Evolutionary conservation across 179 eudicot genomes (phyloP).

Genomic region (Gypsophila paniculata): DNA sequence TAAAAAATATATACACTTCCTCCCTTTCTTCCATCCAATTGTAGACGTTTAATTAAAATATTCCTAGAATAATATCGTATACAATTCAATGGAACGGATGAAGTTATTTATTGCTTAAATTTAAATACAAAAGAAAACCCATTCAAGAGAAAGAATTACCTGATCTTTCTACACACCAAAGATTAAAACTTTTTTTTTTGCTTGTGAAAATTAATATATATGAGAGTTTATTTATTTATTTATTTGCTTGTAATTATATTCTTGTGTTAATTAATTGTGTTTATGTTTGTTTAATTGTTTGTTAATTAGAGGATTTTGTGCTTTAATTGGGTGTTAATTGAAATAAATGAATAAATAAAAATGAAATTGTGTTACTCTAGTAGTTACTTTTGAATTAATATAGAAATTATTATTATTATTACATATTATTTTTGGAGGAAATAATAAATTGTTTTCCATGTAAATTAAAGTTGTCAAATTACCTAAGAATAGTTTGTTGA

Average conservation of each 20-base stretch:
- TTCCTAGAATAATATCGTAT: too few relatives aligned
- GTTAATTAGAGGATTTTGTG: slow-evolving; percentile 8
- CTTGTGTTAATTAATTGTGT: background rate
- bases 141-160: slow-evolving; percentile 12
- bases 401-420: slow-evolving; percentile 22
- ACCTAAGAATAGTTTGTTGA: slow-evolving; percentile 33
- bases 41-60: too few relatives aligned
- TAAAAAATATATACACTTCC: slow-evolving; percentile 20
- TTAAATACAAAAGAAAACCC: slow-evolving; percentile 1
- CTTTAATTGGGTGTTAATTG: slow-evolving; percentile 6
- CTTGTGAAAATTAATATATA: background rate
- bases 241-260: background rate
- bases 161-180: slow-evolving; percentile 17
- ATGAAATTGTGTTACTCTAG: too few relatives aligned
- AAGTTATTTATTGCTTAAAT: slow-evolving; percentile 8
- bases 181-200: slow-evolving; percentile 1
- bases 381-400: too few relatives aligned
- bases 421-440: background rate
- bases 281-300: slow-evolving; percentile 22
- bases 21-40: too few relatives aligned
- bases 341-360: background rate
- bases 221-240: background rate
- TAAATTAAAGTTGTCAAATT: slow-evolving; percentile 25
- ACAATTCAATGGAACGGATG: too few relatives aligned
- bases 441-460: background rate